phyloP scores from a whole-genome alignment of 805 yeast genomes.

The Lipomyces oligophaga region DNA sequence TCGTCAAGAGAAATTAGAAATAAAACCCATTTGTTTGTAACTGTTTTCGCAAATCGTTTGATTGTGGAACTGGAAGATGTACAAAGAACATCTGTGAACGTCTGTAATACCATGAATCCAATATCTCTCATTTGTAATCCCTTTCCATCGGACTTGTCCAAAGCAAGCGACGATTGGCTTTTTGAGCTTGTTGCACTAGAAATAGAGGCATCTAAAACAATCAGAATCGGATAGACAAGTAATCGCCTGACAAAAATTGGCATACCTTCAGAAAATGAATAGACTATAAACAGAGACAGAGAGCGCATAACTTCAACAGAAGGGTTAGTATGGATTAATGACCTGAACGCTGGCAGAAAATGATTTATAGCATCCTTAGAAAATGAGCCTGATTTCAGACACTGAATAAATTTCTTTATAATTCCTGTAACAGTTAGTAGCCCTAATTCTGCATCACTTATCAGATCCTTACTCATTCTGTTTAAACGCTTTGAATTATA shows the following conservation, averaged over 20 bases:
- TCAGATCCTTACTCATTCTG: slow-evolving; percentile 45
- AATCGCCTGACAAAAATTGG: background rate
- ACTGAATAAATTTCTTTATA: slow-evolving; percentile 47
- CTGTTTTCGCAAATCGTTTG: slow-evolving; percentile 49
- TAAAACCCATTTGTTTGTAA: slow-evolving; percentile 64
- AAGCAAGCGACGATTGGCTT: too few relatives aligned
- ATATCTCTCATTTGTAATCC: slow-evolving; percentile 28
- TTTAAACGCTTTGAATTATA: slow-evolving; percentile 53
- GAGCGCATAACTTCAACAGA: slow-evolving; percentile 54
- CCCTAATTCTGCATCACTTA: too few relatives aligned
- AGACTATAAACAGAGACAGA: slow-evolving; percentile 51
- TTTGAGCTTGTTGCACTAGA: too few relatives aligned
- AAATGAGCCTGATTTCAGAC: slow-evolving; percentile 44
- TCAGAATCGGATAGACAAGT: background rate
- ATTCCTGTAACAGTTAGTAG: slow-evolving; percentile 28
- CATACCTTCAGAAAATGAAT: slow-evolving; percentile 39
- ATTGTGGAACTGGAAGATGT: slow-evolving; percentile 38
- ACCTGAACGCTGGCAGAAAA: slow-evolving; percentile 41
- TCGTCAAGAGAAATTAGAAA: slow-evolving; percentile 47
- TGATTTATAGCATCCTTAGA: slow-evolving; percentile 40
- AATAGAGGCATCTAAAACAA: slow-evolving; percentile 2
- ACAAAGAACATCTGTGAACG: slow-evolving; percentile 41
- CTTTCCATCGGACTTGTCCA: slow-evolving; percentile 2
- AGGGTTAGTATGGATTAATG: slow-evolving; percentile 47
- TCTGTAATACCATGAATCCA: slow-evolving; percentile 37